phyloP scores from a whole-genome alignment of 768 basidiomycete genomes.

The Rhodosporidiobolus sp. region DNA sequence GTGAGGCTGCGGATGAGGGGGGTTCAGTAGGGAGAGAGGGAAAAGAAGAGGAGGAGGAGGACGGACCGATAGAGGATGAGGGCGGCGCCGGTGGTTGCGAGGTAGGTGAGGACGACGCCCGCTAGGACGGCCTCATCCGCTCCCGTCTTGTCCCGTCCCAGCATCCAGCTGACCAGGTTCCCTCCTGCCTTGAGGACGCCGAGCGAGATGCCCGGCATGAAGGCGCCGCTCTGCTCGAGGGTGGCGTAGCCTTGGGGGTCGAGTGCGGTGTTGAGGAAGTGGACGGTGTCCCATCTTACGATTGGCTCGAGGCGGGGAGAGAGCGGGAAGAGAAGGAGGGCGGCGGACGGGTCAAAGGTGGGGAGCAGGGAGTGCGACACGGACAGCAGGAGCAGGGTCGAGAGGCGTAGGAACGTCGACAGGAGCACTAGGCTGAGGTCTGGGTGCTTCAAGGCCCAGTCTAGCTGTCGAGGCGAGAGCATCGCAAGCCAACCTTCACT shows the following conservation, averaged over 20 bases:
- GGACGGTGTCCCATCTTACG: conserved; percentile 83
- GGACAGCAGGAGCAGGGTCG: too few species aligned
- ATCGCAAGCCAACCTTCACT: too few species aligned
- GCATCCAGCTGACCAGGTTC: conserved; percentile 16
- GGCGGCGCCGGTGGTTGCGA: conserved; percentile 44
- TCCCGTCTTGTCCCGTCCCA: background rate
- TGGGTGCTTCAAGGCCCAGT: too few species aligned
- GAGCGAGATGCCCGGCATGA: conserved; percentile 67
- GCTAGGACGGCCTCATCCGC: conserved; percentile 6
- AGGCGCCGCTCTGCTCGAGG: conserved; percentile 84
- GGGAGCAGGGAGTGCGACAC: background rate
- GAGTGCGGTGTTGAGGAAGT: conserved; percentile 69
- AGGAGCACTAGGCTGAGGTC: too few species aligned
- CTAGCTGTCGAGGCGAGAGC: too few species aligned
- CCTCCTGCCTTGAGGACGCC: conserved; percentile 54
- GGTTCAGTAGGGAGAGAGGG: conserved; percentile 42
- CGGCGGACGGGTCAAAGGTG: background rate
- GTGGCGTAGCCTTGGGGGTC: conserved; percentile 51
- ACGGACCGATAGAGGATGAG: conserved; percentile 46
- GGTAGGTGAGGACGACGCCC: background rate
- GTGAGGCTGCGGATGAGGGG: conserved; percentile 55
- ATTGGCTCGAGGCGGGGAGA: conserved; percentile 3
- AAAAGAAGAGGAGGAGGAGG: conserved; percentile 52
- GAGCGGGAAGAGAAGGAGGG: background rate
- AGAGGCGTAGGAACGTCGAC: too few species aligned